phyloP scores from a whole-genome alignment of 2,329 filamentous ascomycete genomes.

The Sporothrix globosa region DNA sequence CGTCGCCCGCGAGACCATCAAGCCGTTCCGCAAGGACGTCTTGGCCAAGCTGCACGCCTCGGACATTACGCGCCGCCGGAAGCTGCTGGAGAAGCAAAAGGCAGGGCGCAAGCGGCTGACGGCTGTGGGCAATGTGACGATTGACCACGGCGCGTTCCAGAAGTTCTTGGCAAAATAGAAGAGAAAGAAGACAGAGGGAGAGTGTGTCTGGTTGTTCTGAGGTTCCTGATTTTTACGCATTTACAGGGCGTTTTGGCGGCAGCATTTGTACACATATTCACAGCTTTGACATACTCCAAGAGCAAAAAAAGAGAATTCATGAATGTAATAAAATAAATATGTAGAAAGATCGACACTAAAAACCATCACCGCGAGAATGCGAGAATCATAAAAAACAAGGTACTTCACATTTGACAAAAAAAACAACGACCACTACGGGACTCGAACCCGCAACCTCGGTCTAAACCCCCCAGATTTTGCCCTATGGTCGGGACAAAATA shows the following conservation, averaged over 20 bases:
- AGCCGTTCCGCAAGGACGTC: slow-evolving; percentile 95
- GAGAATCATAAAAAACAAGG: not conserved
- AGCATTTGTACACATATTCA: slow-evolving; percentile 1
- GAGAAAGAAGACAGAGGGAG: not conserved
- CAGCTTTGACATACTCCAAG: not conserved
- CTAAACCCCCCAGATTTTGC: slow-evolving; percentile 34
- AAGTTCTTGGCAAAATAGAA: slow-evolving; percentile 76
- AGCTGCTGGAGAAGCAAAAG: slow-evolving; percentile 95
- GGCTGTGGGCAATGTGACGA: slow-evolving; percentile 86
- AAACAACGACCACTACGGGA: slow-evolving; percentile 39
- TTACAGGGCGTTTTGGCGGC: slow-evolving; percentile 13
- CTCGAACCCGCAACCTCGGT: slow-evolving; percentile 40
- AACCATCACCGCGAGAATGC: not conserved
- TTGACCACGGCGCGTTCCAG: slow-evolving; percentile 94
- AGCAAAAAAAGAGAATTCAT: not conserved
- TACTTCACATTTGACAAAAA: slow-evolving; percentile 1
- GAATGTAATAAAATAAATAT: not conserved
- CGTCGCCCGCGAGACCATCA: slow-evolving; percentile 90
- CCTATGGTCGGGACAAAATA: slow-evolving; percentile 36
- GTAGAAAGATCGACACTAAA: not conserved
- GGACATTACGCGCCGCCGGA: slow-evolving; percentile 79
- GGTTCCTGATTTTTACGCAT: not conserved
- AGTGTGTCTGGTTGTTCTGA: no score
- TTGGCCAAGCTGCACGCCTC: slow-evolving; percentile 89
- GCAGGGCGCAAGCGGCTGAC: slow-evolving; percentile 87